Base-by-base conservation (phyloP, 1,284 basidiomycete genomes). In the Mycosarcoma mackinlayi region DNA sequence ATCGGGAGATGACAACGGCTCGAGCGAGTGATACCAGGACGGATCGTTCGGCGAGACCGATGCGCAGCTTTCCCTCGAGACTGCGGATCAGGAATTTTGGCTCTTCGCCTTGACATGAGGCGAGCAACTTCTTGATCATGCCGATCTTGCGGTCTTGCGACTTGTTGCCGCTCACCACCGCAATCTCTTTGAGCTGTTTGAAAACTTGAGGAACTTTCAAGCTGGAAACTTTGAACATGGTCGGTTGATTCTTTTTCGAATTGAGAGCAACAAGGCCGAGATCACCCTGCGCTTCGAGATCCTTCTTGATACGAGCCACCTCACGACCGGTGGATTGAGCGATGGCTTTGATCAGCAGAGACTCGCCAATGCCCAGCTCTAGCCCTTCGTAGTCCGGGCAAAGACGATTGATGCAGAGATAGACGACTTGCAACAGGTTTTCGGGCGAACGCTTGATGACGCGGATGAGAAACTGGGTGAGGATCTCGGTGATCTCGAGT, bases 11-110 rank as follows among this genome's bases (percentile, higher is more conserved):
- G 27, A 82, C 70, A 10, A 70, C 65, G 6, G 79, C 76, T 11
- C 76, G 70, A 13, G 77, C 80, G n/a, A 83, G 54, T 6, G 79
- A 73, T 7, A 82, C 72, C 14, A 77, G 64, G 23, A 81, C 90
- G 0, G 94, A 94, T 53, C 92, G 89, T 82, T 98, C 96, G 3
- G 96, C 96, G 74, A 98, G 90, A 40, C 96, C 93, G 79, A 99
- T 98, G 6, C 96, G 89, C 33, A 99, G 87, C 84, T 99, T 99
- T 55, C 96, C 96, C 84, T 98, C 95, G 72, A 98, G 84, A 83
- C 91, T 93, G 46, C 96, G 90, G 50, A 98, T 91, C 66, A 98
- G 91, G 83, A 95, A 99, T 83, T 98, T 98, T 21, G 95, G 94
- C 78, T 89, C 88, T 81, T 92, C 90, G 35, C 88, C 86, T 78